Evolutionary conservation across 2,329 filamentous ascomycete genomes (phyloP).

Genomic region (Raffaelea deltoideospora): DNA sequence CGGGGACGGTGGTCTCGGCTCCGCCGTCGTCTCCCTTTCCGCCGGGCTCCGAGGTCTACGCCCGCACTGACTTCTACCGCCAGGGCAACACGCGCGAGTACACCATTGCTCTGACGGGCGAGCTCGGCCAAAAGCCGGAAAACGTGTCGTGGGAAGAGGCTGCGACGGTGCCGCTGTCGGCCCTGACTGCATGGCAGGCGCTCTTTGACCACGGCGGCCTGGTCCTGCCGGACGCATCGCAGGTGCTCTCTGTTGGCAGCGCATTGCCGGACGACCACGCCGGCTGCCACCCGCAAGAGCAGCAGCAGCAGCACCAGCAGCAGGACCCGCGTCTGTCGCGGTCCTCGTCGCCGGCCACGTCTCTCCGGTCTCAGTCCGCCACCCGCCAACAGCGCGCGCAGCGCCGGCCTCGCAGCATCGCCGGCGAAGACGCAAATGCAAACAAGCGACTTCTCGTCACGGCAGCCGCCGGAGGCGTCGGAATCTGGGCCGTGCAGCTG

Average conservation of each 20-base stretch:
- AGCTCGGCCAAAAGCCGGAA: constrained; percentile 10
- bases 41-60: constrained; percentile 16
- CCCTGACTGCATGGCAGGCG: constrained; percentile 12
- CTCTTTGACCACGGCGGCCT: constrained; percentile 11
- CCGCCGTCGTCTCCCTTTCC: constrained; percentile 12
- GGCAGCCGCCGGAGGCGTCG: constrained; percentile 10
- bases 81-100: constrained; percentile 11
- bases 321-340: not conserved
- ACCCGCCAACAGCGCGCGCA: not conserved
- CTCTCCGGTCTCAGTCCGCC: not conserved
- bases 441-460: constrained; percentile 12
- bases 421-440: constrained; percentile 3
- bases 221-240: not conserved
- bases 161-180: constrained; percentile 11
- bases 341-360: not conserved
- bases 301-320: not conserved
- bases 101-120: constrained; percentile 6
- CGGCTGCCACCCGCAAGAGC: not conserved
- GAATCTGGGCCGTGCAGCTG: constrained; percentile 13
- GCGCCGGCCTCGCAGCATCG: not conserved
- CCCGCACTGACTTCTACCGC: constrained; percentile 11
- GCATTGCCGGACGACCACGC: not conserved
- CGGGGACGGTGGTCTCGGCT: constrained; percentile 14
- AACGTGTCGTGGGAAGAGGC: constrained; percentile 12
- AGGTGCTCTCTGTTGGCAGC: not conserved